phyloP scores from a whole-genome alignment of 176 grass and related monocot genomes.

The sorghum (Sorghum bicolor) region Sorghum_bicolor_NCBIv3 NC_012870.2:1445001-1445500 shows the following conservation, averaged over 20 bases:
- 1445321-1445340: no score
- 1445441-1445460: no score
- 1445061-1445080: not conserved
- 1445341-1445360: no score
- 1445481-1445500: no score
- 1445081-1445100: not conserved
- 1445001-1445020: not conserved
- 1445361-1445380: no score
- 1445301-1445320: no score
- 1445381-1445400: no score
- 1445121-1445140: not conserved
- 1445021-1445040: not conserved
- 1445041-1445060: not conserved
- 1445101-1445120: not conserved
- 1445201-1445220: not conserved
- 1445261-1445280: conserved; percentile 11
- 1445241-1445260: not conserved
- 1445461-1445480: no score
- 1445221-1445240: conserved; percentile 13
- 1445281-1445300: no score
- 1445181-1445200: not conserved
- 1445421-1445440: no score
- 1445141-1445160: not conserved
- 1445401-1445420: no score
- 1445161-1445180: not conserved